A percentile compares a stretch with the other conserved stretches of the same genome.
Evolutionary conservation across 306 rosid species (phyloP).

Genomic region (Mimosa bimucronata): DNA sequence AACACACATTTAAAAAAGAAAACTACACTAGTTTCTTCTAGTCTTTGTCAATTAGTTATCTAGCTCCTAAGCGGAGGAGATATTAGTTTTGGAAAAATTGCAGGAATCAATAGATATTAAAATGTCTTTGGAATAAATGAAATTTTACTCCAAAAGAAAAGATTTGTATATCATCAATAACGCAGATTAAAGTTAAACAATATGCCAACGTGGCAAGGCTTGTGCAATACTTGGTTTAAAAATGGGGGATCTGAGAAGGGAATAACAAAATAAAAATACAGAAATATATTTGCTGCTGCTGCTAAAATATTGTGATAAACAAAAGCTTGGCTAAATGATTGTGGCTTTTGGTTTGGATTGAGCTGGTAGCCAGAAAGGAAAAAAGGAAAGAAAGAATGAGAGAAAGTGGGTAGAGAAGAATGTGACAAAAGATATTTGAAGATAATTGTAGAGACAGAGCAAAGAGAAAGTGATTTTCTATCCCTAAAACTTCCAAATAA

Average conservation of each 20-base stretch:
- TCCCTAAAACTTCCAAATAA: constrained; percentile 31
- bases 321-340: neutral
- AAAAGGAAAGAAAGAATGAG: constrained; percentile 16
- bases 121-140: neutral
- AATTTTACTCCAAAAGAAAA: neutral
- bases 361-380: constrained; percentile 43
- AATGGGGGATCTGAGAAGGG: constrained; percentile 7
- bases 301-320: neutral
- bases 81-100: neutral
- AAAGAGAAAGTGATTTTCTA: constrained; percentile 33
- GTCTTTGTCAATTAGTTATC: no score
- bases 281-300: neutral
- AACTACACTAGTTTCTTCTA: no score
- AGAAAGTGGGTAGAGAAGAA: constrained; percentile 26
- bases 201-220: neutral
- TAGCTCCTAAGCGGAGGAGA: no score
- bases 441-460: constrained; percentile 32
- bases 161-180: neutral
- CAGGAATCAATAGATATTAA: neutral
- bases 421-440: constrained; percentile 36
- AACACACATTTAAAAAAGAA: neutral
- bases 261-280: neutral
- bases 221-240: neutral
- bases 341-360: constrained; percentile 29
- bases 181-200: neutral